phyloP scores from a whole-genome alignment of 768 basidiomycete species.

The Aureoboletus auriporus region DNA sequence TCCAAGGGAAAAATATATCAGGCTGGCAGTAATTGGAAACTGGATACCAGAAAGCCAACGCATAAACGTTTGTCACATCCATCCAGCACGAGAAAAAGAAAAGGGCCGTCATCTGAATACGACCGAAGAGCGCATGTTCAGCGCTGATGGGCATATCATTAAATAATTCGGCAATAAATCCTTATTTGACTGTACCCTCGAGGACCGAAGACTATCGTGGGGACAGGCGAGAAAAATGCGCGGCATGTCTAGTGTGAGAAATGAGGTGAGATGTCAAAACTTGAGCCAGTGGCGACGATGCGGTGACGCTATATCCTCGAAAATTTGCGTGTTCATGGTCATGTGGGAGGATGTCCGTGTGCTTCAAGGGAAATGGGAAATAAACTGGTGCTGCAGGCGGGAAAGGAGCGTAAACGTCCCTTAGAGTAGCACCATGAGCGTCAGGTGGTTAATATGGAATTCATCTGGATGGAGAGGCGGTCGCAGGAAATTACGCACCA shows the following conservation, averaged over 20 bases:
- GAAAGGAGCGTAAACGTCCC: neutral
- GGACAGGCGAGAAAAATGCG: conserved; percentile 9
- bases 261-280: conserved; percentile 1
- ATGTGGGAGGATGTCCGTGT: conserved; percentile 12
- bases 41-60: neutral
- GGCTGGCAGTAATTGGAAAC: conserved; percentile 10
- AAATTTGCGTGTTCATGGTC: conserved; percentile 5
- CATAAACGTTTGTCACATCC: conserved; percentile 5
- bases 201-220: conserved; percentile 13
- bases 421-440: conserved; percentile 1
- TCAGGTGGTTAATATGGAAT: conserved; percentile 2
- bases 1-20: conserved; percentile 1
- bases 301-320: conserved; percentile 1
- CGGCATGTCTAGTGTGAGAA: conserved; percentile 21
- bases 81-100: conserved; percentile 4
- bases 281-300: neutral
- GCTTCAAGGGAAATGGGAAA: neutral
- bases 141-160: conserved; percentile 9
- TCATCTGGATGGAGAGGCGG: too few relatives aligned
- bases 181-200: conserved; percentile 15
- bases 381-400: neutral
- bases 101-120: conserved; percentile 2
- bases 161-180: conserved; percentile 17
- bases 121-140: conserved; percentile 14
- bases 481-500: conserved; percentile 5